phyloP scores from a whole-genome alignment of 2,329 filamentous ascomycete species.

The Phoma sp. region DNA sequence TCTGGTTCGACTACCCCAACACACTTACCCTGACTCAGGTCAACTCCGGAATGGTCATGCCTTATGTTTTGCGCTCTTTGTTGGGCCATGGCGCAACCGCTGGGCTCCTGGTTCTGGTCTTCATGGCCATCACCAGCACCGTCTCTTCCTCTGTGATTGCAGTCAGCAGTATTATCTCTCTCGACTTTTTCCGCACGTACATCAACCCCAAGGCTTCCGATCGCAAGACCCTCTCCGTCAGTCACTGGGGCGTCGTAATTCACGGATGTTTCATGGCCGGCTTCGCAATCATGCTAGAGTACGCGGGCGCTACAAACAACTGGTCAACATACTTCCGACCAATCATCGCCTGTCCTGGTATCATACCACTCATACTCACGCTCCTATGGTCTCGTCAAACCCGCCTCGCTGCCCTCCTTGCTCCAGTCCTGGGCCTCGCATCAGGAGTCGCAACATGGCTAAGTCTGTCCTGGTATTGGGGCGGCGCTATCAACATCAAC shows the following conservation, averaged over 20 bases:
- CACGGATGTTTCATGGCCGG: conserved; percentile 78
- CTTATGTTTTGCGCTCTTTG: conserved; percentile 26
- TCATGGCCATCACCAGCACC: conserved; percentile 54
- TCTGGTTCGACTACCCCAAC: conserved; percentile 50
- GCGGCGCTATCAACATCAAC: conserved; percentile 30
- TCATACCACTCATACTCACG: conserved; percentile 78
- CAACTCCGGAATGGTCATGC: conserved; percentile 26
- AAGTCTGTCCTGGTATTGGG: conserved; percentile 21
- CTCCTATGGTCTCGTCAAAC: conserved; percentile 81
- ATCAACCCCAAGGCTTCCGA: conserved; percentile 78
- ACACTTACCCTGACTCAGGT: conserved; percentile 18
- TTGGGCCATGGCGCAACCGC: conserved; percentile 25
- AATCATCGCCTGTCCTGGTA: conserved; percentile 81
- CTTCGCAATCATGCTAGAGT: conserved; percentile 72
- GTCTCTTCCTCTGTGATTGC: conserved; percentile 58
- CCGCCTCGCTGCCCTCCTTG: conserved; percentile 69
- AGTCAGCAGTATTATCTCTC: conserved; percentile 83
- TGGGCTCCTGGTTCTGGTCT: conserved; percentile 45
- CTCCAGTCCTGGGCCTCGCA: conserved; percentile 11
- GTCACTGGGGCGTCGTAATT: conserved; percentile 71
- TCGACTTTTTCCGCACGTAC: conserved; percentile 86
- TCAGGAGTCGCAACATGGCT: conserved; percentile 17
- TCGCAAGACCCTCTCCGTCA: conserved; percentile 76
- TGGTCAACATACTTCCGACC: conserved; percentile 86
- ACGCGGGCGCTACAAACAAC: conserved; percentile 68